Percentiles rank a stretch among this genome's conserved stretches.
phyloP scores from a whole-genome alignment of 176 grass and related monocot genomes.

The Triticum urartu region DNA sequence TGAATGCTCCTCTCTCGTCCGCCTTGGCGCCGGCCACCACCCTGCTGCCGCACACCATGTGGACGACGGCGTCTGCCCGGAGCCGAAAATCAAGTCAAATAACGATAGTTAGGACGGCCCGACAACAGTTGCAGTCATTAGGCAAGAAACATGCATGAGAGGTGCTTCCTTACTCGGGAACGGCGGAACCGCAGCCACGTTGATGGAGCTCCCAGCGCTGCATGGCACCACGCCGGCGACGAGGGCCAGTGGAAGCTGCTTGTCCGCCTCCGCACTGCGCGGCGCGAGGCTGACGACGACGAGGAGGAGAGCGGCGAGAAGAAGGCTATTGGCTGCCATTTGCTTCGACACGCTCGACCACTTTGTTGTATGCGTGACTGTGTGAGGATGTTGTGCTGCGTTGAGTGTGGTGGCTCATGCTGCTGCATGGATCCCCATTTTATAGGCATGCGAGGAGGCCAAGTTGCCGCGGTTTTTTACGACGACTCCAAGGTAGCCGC shows the following conservation, averaged over 20 bases:
- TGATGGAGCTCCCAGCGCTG: constrained; percentile 35
- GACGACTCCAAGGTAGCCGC: no score
- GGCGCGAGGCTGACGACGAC: no score
- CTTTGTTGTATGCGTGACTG: no score
- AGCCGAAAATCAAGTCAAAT: not conserved
- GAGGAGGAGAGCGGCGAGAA: constrained; percentile 14
- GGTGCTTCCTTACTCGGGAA: constrained; percentile 60
- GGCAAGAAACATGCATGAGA: not conserved
- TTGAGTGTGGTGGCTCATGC: no score
- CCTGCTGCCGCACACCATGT: constrained; percentile 35
- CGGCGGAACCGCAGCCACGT: not conserved
- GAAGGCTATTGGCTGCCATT: constrained; percentile 45
- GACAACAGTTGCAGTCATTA: not conserved
- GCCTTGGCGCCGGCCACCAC: constrained; percentile 36
- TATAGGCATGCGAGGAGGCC: no score
- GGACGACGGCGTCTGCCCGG: constrained; percentile 41
- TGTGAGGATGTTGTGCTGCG: not conserved
- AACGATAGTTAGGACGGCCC: not conserved
- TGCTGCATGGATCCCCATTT: no score
- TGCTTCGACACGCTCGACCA: no score
- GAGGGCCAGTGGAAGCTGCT: not conserved
- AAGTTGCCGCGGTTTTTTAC: no score
- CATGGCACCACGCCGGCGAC: constrained; percentile 54
- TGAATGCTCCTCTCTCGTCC: constrained; percentile 41
- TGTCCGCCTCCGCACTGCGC: no score